Conservation (phyloP, 306 rosid genomes). For the Luffa acutangula region DNA sequence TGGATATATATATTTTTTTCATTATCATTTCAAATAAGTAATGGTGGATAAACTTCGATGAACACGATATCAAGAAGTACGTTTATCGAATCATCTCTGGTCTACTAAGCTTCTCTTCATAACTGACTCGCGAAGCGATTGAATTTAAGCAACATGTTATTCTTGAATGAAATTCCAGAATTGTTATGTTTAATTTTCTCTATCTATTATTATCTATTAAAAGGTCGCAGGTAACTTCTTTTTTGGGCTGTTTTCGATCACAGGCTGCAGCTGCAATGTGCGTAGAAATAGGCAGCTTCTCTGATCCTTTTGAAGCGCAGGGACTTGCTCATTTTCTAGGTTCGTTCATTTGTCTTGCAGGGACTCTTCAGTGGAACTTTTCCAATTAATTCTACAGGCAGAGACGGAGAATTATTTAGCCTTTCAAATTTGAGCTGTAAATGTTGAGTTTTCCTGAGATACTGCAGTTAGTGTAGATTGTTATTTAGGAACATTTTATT, state of each 20-base stretch:
- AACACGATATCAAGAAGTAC: not conserved
- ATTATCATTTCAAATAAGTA: too few species aligned
- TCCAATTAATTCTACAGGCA: not conserved
- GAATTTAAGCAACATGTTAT: not conserved
- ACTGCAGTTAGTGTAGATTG: not conserved
- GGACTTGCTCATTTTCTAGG: constrained; percentile 96
- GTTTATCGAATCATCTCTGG: not conserved
- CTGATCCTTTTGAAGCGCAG: constrained; percentile 84
- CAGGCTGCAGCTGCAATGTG: constrained; percentile 99
- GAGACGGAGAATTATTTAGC: not conserved
- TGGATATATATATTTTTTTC: not conserved
- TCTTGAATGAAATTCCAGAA: not conserved
- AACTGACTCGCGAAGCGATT: not conserved
- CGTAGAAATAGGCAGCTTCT: constrained; percentile 91
- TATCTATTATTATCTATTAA: not conserved
- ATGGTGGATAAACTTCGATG: not conserved
- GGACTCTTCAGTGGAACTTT: not conserved
- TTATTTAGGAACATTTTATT: not conserved
- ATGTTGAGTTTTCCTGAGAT: not conserved
- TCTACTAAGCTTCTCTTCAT: not conserved
- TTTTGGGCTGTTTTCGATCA: constrained; percentile 3
- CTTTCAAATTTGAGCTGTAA: not conserved
- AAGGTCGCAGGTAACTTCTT: not conserved
- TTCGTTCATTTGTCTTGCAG: constrained; percentile 13
- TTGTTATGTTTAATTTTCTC: not conserved